A percentile compares a stretch with the other conserved stretches of the same genome.
phyloP scores from a whole-genome alignment of 1,284 basidiomycete genomes.

The Moesziomyces sp. region DNA sequence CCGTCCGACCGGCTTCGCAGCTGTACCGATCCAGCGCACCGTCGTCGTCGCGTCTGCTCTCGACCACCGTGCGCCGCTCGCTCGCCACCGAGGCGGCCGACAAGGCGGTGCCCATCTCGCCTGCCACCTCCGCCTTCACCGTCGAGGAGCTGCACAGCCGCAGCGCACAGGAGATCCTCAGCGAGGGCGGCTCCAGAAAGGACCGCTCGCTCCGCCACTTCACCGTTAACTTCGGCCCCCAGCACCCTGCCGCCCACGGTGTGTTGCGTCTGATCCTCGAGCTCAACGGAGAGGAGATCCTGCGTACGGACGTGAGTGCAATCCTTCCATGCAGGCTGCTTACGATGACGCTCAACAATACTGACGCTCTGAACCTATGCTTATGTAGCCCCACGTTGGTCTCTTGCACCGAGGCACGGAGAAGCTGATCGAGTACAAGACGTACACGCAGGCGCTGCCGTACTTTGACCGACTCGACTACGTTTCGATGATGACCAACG shows the following conservation, averaged over 20 bases:
- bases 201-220: conserved; percentile 79
- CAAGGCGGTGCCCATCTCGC: conserved; percentile 41
- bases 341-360: background rate
- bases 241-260: conserved; percentile 98
- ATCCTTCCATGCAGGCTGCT: background rate
- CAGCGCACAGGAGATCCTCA: conserved; percentile 80
- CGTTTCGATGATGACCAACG: conserved; percentile 82
- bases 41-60: conserved; percentile 32
- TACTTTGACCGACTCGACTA: conserved; percentile 99
- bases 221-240: conserved; percentile 72
- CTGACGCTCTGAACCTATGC: conserved; percentile 62
- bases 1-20: conserved; percentile 42
- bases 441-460: conserved; percentile 95
- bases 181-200: conserved; percentile 77
- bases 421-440: conserved; percentile 99
- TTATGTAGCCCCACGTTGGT: conserved; percentile 81
- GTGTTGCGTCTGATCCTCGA: conserved; percentile 97
- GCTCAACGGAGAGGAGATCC: conserved; percentile 85
- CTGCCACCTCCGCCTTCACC: conserved; percentile 50
- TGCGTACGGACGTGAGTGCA: conserved; percentile 56
- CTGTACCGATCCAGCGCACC: conserved; percentile 34
- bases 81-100: conserved; percentile 54
- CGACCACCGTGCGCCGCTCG: conserved; percentile 39
- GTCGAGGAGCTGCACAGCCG: conserved; percentile 75
- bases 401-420: conserved; percentile 97